Base-by-base conservation (phyloP, 2,329 filamentous ascomycete genomes). In the Domatiomyces catenatus region DNA sequence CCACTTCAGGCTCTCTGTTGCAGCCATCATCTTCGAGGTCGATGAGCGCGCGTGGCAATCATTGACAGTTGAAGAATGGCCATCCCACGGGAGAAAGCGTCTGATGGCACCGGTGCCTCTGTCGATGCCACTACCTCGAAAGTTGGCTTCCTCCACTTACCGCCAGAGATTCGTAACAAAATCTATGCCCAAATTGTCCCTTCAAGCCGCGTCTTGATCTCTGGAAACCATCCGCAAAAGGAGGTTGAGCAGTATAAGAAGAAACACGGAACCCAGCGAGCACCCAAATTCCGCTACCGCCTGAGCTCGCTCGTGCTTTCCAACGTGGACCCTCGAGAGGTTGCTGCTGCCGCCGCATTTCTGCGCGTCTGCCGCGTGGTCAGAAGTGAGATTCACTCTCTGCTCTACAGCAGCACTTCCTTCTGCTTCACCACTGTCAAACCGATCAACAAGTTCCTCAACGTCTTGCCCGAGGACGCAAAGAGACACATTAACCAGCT, bases 141-240 rank as follows among this genome's bases (percentile, higher is more conserved):
- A 39, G 86, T 86, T 50, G 75, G 69, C 6, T 84, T 88, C 63
- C 72, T 87, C 52, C 69, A 75, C 26, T 69, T 89, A 1, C 84
- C 84, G 0, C 73, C 77, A 0, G 84, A 89, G 61, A 65, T 89
- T 26, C 80, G 84, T 6, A 69, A 83, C 52, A 77, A 79, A 58
- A 75, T 89, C 10, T 88, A 87, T 62, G 73, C 71, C 42, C 71
- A 79, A 57, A 73, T 80, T 55, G 82, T 86, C 55, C 65, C 71
- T 3, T 42, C 54, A 26, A 52, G 50, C 47, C 53, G 50, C 17
- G 52, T 57, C 12, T 46, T 54, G 15, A 45, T 60, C 45, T 44
- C 45, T 7, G 49, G 45, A 32, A 58, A 48, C 48, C 52, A 56
- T 28, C 56, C 58, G 39, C 53, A 60, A 47, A 57, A 56, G 42